Base-by-base conservation (phyloP, 2,329 filamentous ascomycete genomes). In the Dactylellina leptospora region DNA sequence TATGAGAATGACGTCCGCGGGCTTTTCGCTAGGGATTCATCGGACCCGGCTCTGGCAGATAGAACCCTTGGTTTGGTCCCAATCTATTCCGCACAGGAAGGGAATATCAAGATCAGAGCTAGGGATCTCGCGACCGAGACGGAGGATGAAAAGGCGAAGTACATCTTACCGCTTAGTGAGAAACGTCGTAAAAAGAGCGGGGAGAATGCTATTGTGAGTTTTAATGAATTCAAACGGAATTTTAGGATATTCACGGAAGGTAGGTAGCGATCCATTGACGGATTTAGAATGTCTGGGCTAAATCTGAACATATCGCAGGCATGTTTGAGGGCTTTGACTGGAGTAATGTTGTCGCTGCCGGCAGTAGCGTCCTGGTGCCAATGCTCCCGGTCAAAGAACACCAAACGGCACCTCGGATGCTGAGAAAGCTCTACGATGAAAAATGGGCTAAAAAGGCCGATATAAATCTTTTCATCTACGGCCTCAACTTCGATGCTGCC, bases 391-490 rank as follows among this genome's bases (percentile, higher is more conserved):
- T 91, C 3, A 88, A 88, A 2, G 80, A 85, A 2, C 80, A 86
- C 73, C 86, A 87, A 79, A 84, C 82, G 48, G 87, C 86, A 42
- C 90, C 90, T 81, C 83, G 85, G 58, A 82, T 82, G 66, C 81
- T 88, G 75, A 82, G 88, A 77, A 82, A 88, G 80, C 95, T 91
- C 78, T 96, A 95, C 76, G 86, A 92, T 77, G 86, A 87, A 70
- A 85, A 93, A 74, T 90, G 89, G 6, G 90, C 89, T 5, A 91
- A 91, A 0, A 91, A 91, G 0, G 93, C 90, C 2, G 92, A 96
- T 78, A 90, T 96, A 9, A 91, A 96, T 78, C 83, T 96, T 1
- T 96, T 96, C 78, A 80, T 96, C 23, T 93, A 95, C 76, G 91
- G 88, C 0, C 82, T 96, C 73, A 69, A 75, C 30, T 90, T 95